These are phyloP conservation scores for Salvia sclarea DNA, from an alignment of 305 asterid genomes.

Conservation along the genomic window DNA sequence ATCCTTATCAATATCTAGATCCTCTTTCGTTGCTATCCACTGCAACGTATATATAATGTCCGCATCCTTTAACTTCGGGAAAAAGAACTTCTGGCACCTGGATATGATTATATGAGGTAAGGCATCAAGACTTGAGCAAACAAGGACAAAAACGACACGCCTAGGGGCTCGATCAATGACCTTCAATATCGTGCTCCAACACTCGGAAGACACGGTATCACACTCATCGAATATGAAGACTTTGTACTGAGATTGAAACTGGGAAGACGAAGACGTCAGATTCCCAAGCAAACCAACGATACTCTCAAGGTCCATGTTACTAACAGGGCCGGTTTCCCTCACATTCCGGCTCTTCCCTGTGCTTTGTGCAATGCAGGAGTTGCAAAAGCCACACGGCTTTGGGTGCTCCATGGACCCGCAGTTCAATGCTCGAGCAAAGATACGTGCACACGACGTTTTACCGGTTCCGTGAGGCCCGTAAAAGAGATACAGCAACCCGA, in stretches of 20 bases:
- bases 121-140: slow-evolving; percentile 80
- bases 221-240: slow-evolving; percentile 87
- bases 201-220: slow-evolving; percentile 65
- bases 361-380: slow-evolving; percentile 61
- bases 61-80: slow-evolving; percentile 92
- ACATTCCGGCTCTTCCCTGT: slow-evolving; percentile 62
- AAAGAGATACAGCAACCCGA: slow-evolving; percentile 84
- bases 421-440: slow-evolving; percentile 81
- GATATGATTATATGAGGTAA: slow-evolving; percentile 90
- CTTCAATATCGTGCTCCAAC: slow-evolving; percentile 87
- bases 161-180: slow-evolving; percentile 89
- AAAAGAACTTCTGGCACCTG: slow-evolving; percentile 97
- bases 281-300: slow-evolving; percentile 59
- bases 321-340: slow-evolving; percentile 77
- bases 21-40: slow-evolving; percentile 88
- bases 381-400: slow-evolving; percentile 91
- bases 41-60: slow-evolving; percentile 87
- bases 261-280: slow-evolving; percentile 44
- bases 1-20: slow-evolving; percentile 82
- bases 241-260: slow-evolving; percentile 60
- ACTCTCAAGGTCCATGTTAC: slow-evolving; percentile 59
- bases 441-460: slow-evolving; percentile 88
- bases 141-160: slow-evolving; percentile 81
- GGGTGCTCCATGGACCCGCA: slow-evolving; percentile 77
- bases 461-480: slow-evolving; percentile 98